Percentiles rank a stretch among this genome's conserved stretches.
These are phyloP conservation scores for Fusarium sp. DNA, from an alignment of 2,329 filamentous ascomycete genomes.

Conservation along the genomic window DNA sequence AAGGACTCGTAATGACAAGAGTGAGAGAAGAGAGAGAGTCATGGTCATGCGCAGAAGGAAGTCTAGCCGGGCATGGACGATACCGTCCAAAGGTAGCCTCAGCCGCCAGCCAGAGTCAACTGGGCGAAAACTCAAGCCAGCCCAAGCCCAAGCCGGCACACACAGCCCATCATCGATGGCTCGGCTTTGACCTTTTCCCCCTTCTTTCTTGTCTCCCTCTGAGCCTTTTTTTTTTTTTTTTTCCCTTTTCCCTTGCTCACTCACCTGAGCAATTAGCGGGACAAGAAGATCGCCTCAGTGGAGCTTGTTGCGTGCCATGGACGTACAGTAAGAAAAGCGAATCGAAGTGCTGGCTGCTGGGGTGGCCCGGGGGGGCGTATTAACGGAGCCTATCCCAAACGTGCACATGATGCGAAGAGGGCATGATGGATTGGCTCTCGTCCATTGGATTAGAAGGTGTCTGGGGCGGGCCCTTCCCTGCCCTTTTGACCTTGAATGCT, in stretches of 20 bases:
- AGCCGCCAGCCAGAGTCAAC: neutral
- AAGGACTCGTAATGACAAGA: neutral
- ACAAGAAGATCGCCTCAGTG: conserved; percentile 16
- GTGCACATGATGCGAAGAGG: conserved; percentile 28
- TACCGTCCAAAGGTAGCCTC: conserved; percentile 22
- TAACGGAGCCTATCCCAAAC: neutral
- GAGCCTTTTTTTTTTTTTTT: neutral
- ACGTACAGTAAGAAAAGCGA: neutral
- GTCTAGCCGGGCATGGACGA: conserved; percentile 23
- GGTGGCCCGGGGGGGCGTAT: neutral
- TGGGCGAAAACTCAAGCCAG: conserved; percentile 17
- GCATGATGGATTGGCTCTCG: conserved; percentile 13
- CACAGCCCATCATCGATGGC: conserved; percentile 29
- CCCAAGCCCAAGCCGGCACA: conserved; percentile 29
- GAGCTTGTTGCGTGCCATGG: conserved; percentile 5
- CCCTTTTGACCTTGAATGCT: conserved; percentile 9
- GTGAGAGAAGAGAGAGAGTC: neutral
- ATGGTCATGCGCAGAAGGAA: conserved; percentile 36
- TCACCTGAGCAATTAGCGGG: conserved; percentile 12
- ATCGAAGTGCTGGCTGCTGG: neutral
- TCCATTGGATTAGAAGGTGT: conserved; percentile 12
- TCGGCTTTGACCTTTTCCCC: neutral
- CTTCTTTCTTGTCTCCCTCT: neutral
- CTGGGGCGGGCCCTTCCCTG: conserved; percentile 13
- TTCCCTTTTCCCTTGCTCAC: conserved; percentile 9